phyloP scores from a whole-genome alignment of 768 basidiomycete species.

The Clavaria fumosa region DNA sequence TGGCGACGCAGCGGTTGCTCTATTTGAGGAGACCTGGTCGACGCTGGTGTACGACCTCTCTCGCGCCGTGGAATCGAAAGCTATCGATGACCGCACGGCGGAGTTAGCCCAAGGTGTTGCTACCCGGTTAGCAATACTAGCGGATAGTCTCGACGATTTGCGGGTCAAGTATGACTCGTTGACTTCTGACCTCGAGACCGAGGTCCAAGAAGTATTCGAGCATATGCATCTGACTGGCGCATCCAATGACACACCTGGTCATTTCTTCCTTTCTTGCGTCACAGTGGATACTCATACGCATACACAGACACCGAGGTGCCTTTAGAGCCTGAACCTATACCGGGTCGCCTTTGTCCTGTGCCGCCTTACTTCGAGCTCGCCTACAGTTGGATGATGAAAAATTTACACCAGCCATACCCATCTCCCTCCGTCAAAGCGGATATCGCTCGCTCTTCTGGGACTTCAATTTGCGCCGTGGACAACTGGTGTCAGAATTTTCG shows the following conservation, averaged over 20 bases:
- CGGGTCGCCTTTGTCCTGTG: too few relatives aligned
- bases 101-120: slow-evolving; percentile 9
- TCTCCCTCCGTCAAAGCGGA: slow-evolving; percentile 11
- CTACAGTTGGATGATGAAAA: slow-evolving; percentile 18
- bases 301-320: too few relatives aligned
- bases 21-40: slow-evolving; percentile 9
- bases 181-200: background rate
- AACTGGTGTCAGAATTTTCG: slow-evolving; percentile 34
- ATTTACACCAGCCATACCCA: slow-evolving; percentile 26
- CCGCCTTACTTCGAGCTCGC: slow-evolving; percentile 18
- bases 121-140: slow-evolving; percentile 8
- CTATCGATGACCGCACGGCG: slow-evolving; percentile 7
- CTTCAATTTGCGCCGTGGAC: slow-evolving; percentile 20
- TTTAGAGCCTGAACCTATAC: too few relatives aligned
- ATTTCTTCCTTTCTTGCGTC: too few relatives aligned
- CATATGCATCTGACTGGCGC: background rate
- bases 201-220: slow-evolving; percentile 10
- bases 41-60: slow-evolving; percentile 7
- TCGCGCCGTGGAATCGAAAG: slow-evolving; percentile 4
- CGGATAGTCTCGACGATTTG: slow-evolving; percentile 8
- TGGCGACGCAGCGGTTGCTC: slow-evolving; percentile 5
- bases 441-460: slow-evolving; percentile 16
- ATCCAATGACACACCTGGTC: background rate
- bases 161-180: slow-evolving; percentile 3
- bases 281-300: too few relatives aligned